Evolutionary conservation across 257 asterid genomes (phyloP), one percentile per base, ranked within the genome.

Genomic region (Buddleja alternifolia): DNA sequence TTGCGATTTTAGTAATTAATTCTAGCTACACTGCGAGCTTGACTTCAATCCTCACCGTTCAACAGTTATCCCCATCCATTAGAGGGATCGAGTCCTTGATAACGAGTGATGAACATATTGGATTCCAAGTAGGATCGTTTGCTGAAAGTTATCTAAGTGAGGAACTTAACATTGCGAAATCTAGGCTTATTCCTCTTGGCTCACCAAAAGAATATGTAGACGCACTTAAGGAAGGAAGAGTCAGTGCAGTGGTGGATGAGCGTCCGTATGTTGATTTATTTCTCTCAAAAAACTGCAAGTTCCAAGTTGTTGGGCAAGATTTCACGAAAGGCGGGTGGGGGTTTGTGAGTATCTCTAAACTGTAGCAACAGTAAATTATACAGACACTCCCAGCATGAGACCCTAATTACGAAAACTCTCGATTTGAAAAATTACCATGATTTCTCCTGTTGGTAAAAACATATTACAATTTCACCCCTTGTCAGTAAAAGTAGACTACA

Each of bases 21-120:
- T 83, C 90, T 3, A 88, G 88, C 66, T 88, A 88, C 62, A 88
- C 90, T 10, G 90, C 95, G 6, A 85, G 85, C 74, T 80, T 85
- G 55, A 85, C 95, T 25, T 88, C 95, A n/a, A 88, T 83, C 73
- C 90, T 88, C 2, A 88, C 95, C 0, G 92, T 80, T 53, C 88
- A 88, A 68, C 83, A 75, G 62, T 85, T 88, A 34, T 70, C 81
- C 23, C 81, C 92, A 0, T 72, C 95, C 1, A 80, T 88, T 23
- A 78, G 75, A 73, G 95, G 95, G 53, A 80, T 88, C 7, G 83
- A 78, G 32, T 81, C 84, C 55, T 73, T 88, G 53, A 12, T 77
- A 53, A 56, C 56, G 37, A 66, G 73, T 48, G 59, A 60, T 6
- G 83, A 81, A 12, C 86, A 69, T n/a, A 85, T 88, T 29, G 95